These are phyloP conservation scores for Candida silvicultrix DNA, from an alignment of 805 yeast genomes.

Conservation along the genomic window DNA sequence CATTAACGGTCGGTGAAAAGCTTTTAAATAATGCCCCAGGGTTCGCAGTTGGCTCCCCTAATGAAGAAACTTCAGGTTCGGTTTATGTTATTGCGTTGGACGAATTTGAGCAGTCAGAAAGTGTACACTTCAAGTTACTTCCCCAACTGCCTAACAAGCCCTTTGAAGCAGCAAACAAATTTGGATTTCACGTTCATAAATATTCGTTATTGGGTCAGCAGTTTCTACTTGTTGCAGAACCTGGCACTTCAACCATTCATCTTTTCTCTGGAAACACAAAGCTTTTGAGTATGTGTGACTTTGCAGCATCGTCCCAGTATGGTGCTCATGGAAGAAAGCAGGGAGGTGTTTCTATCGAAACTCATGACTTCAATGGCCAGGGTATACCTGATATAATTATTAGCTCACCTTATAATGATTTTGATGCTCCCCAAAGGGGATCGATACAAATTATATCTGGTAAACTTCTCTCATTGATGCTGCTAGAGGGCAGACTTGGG, in stretches of 20 bases:
- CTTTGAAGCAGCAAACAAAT: slow-evolving; percentile 26
- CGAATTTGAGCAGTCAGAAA: slow-evolving; percentile 15
- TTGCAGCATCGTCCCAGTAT: slow-evolving; percentile 21
- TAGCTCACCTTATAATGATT: slow-evolving; percentile 37
- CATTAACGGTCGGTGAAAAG: slow-evolving; percentile 33
- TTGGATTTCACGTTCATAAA: slow-evolving; percentile 35
- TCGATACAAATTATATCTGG: slow-evolving; percentile 28
- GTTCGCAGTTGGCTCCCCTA: slow-evolving; percentile 46
- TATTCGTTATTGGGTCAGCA: slow-evolving; percentile 25
- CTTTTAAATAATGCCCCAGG: slow-evolving; percentile 31
- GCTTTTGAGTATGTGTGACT: slow-evolving; percentile 22
- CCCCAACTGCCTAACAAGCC: not conserved
- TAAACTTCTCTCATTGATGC: slow-evolving; percentile 7
- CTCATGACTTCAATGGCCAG: slow-evolving; percentile 30
- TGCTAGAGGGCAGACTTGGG: slow-evolving; percentile 2
- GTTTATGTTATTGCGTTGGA: slow-evolving; percentile 37
- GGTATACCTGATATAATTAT: slow-evolving; percentile 36
- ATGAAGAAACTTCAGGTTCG: slow-evolving; percentile 36
- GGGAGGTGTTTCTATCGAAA: slow-evolving; percentile 29
- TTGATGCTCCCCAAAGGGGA: slow-evolving; percentile 28
- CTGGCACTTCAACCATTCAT: slow-evolving; percentile 42
- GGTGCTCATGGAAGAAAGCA: slow-evolving; percentile 39
- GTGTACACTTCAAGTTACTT: not conserved
- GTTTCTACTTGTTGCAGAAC: slow-evolving; percentile 40
- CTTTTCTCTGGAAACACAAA: slow-evolving; percentile 25